Conservation (phyloP, 495 filamentous ascomycete genomes). For the Neurospora sp. region DNA sequence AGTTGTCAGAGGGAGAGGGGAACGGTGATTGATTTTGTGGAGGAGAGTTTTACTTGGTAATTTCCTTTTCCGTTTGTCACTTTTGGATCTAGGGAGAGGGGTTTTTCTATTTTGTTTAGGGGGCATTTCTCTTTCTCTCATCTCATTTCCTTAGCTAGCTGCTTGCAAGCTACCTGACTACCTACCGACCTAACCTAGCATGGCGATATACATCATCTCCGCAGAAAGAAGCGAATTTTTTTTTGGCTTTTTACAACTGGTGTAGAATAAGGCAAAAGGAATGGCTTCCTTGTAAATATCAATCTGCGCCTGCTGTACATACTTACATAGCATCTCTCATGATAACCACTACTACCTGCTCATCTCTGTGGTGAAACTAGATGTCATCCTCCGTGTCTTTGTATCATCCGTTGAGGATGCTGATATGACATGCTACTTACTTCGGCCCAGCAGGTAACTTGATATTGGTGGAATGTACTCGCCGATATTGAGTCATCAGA, state of each 20-base stretch:
- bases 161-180: background rate
- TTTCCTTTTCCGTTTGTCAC: background rate
- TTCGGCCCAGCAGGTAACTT: background rate
- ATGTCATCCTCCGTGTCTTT: background rate
- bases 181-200: background rate
- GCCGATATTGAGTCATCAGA: background rate
- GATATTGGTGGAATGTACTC: background rate
- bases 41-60: constrained; percentile 88
- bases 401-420: background rate
- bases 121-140: background rate
- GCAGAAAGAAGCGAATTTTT: background rate
- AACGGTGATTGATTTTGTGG: constrained; percentile 65
- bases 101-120: background rate
- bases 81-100: background rate
- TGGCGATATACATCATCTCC: background rate
- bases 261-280: background rate
- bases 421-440: background rate
- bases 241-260: background rate
- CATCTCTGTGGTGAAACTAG: background rate
- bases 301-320: background rate
- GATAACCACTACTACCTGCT: background rate
- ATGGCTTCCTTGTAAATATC: background rate
- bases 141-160: background rate
- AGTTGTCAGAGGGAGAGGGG: constrained; percentile 45
- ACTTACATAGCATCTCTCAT: background rate